Percentiles rank a stretch among this genome's conserved stretches.
Evolutionary conservation across 805 yeast genomes (phyloP).

Genomic region (Sporopachydermia quercuum): DNA sequence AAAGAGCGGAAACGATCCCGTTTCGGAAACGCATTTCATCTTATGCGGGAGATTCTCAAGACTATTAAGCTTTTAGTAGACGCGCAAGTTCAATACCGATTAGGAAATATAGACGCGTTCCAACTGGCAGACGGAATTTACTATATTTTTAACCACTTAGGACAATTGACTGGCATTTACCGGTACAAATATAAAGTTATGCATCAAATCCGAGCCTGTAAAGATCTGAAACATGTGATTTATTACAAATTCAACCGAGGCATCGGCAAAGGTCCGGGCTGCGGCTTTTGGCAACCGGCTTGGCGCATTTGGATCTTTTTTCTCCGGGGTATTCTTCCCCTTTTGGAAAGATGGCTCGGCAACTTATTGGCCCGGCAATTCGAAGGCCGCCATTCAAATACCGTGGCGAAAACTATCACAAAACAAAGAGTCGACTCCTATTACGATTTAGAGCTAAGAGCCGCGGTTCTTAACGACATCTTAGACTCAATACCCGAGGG

Average conservation of each 20-base stretch:
- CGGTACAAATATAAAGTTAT: constrained; percentile 93
- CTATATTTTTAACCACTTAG: constrained; percentile 82
- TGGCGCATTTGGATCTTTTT: constrained; percentile 96
- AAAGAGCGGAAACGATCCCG: constrained; percentile 92
- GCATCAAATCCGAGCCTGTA: constrained; percentile 95
- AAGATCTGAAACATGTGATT: constrained; percentile 85
- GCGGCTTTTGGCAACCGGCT: constrained; percentile 99
- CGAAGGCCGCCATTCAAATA: constrained; percentile 88
- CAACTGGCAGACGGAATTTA: constrained; percentile 92
- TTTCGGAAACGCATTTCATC: constrained; percentile 91
- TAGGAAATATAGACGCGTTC: constrained; percentile 84
- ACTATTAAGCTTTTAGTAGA: constrained; percentile 81
- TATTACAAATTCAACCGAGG: constrained; percentile 64
- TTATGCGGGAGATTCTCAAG: constrained; percentile 78
- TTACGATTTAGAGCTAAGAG: constrained; percentile 83
- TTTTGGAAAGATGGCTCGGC: constrained; percentile 90
- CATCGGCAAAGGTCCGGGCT: constrained; percentile 95
- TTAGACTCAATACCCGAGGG: constrained; percentile 97
- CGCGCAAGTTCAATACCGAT: constrained; percentile 79
- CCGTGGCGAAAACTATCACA: constrained; percentile 84
- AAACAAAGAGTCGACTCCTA: constrained; percentile 93
- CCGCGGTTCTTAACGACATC: constrained; percentile 90
- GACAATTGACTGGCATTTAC: constrained; percentile 92
- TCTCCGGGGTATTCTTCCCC: constrained; percentile 80
- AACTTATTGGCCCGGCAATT: constrained; percentile 84